phyloP scores from a whole-genome alignment of 306 rosid species.

The Dicorynia guianensis region DNA sequence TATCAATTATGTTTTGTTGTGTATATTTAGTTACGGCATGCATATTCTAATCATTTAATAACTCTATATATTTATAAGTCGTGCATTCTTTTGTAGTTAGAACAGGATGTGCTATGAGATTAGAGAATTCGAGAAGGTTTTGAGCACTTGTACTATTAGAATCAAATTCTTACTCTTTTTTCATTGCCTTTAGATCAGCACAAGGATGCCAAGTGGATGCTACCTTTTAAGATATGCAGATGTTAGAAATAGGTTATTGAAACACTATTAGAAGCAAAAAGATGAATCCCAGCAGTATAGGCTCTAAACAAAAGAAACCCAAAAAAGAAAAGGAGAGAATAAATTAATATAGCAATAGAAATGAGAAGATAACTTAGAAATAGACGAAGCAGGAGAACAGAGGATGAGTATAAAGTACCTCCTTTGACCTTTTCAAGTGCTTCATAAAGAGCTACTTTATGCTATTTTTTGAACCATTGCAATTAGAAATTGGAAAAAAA shows the following conservation, averaged over 20 bases:
- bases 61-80: too few species aligned
- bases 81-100: slow-evolving; percentile 47
- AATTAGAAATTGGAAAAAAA: not conserved
- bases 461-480: slow-evolving; percentile 57
- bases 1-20: too few species aligned
- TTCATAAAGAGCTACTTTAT: slow-evolving; percentile 69
- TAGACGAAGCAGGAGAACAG: too few species aligned
- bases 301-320: slow-evolving; percentile 52
- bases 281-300: slow-evolving; percentile 79
- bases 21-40: too few species aligned
- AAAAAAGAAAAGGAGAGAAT: too few species aligned
- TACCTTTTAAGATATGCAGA: slow-evolving; percentile 52
- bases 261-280: slow-evolving; percentile 60
- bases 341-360: too few species aligned
- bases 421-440: slow-evolving; percentile 78
- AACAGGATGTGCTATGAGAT: slow-evolving; percentile 39
- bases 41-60: too few species aligned
- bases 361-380: too few species aligned
- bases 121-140: slow-evolving; percentile 44
- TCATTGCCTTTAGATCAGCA: not conserved
- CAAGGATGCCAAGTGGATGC: slow-evolving; percentile 77
- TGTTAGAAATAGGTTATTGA: slow-evolving; percentile 44
- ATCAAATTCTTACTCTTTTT: not conserved
- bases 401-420: slow-evolving; percentile 40
- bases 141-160: slow-evolving; percentile 20